These are phyloP conservation scores for Schwanniomyces yamadae DNA, from an alignment of 805 yeast genomes.

Conservation along the genomic window DNA sequence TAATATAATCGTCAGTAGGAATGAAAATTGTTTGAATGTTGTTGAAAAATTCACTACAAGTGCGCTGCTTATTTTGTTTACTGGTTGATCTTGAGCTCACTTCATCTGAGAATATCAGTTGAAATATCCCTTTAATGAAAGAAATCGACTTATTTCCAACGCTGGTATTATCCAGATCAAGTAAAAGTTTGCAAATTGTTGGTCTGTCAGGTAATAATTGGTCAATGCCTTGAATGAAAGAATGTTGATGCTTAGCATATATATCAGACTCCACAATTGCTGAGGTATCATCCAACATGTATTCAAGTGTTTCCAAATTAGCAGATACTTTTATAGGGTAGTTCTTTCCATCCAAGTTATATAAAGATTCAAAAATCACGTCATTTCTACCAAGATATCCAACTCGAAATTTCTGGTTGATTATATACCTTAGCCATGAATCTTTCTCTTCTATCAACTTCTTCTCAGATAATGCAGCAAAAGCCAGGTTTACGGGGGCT, in stretches of 20 bases:
- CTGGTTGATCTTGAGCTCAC: not conserved
- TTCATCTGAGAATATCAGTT: constrained; percentile 15
- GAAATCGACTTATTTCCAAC: constrained; percentile 22
- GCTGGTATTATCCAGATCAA: constrained; percentile 25
- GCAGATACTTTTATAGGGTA: constrained; percentile 26
- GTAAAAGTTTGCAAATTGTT: constrained; percentile 35
- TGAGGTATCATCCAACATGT: constrained; percentile 42
- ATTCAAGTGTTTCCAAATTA: constrained; percentile 24
- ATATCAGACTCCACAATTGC: constrained; percentile 58
- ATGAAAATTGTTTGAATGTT: constrained; percentile 29
- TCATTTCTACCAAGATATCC: constrained; percentile 25
- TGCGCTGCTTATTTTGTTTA: constrained; percentile 9
- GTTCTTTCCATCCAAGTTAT: constrained; percentile 11
- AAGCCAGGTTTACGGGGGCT: constrained; percentile 83
- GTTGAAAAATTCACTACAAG: constrained; percentile 29
- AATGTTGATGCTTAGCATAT: constrained; percentile 59
- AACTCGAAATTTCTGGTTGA: constrained; percentile 32
- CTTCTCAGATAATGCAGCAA: constrained; percentile 24
- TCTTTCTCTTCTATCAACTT: constrained; percentile 6
- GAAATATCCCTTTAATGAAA: constrained; percentile 27
- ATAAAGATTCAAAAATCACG: constrained; percentile 32
- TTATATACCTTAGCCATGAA: constrained; percentile 28
- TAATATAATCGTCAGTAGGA: constrained; percentile 32
- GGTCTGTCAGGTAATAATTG: constrained; percentile 38
- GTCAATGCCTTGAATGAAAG: constrained; percentile 67